phyloP scores from a whole-genome alignment of 2,329 filamentous ascomycete species.

The Apiospora koreana region DNA sequence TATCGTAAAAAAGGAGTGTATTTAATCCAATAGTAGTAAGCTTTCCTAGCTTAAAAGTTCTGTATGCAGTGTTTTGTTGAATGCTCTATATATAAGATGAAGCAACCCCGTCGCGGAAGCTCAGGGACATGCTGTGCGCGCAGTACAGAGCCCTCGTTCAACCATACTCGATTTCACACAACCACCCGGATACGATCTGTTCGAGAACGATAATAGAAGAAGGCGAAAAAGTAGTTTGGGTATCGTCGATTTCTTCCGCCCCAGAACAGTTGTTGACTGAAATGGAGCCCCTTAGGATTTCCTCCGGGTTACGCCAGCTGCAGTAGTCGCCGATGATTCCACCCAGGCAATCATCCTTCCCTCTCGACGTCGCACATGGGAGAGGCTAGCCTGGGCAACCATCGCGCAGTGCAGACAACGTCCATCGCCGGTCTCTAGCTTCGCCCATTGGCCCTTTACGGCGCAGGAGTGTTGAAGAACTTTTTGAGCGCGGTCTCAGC shows the following conservation, averaged over 20 bases:
- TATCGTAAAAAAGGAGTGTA: constrained; percentile 8
- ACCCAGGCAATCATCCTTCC: background rate
- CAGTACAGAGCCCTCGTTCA: background rate
- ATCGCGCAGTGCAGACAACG: background rate
- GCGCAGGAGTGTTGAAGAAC: constrained; percentile 58
- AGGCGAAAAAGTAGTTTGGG: background rate
- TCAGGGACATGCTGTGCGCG: background rate
- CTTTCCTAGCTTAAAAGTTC: constrained; percentile 5
- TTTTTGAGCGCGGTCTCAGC: constrained; percentile 69
- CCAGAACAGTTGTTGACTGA: constrained; percentile 7
- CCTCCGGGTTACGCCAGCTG: background rate
- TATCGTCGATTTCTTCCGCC: constrained; percentile 4
- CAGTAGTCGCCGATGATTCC: background rate
- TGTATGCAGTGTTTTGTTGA: background rate
- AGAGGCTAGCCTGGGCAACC: background rate
- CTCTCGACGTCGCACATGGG: background rate
- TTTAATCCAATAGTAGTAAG: constrained; percentile 1
- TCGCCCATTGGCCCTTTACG: background rate
- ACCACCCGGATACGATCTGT: background rate
- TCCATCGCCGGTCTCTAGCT: background rate
- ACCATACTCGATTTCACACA: constrained; percentile 3
- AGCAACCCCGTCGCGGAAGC: background rate
- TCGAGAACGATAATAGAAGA: background rate
- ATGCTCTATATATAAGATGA: constrained; percentile 5
- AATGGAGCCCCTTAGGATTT: background rate